Evolutionary conservation across 1,139 yeast genomes (phyloP).

Genomic region (Candida anutae): DNA sequence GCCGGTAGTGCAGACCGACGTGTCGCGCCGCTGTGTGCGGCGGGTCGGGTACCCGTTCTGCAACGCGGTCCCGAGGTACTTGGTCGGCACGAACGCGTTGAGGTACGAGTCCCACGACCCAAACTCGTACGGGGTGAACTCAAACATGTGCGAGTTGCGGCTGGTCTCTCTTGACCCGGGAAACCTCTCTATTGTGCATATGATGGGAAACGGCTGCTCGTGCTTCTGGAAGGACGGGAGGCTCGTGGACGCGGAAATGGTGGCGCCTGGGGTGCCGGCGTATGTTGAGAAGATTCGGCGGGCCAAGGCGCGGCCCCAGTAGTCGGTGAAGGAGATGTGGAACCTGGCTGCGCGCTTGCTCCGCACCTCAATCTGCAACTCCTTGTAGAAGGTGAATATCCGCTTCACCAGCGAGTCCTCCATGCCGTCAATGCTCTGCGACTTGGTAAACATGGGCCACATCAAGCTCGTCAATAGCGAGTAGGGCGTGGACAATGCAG

Average conservation of each 20-base stretch:
- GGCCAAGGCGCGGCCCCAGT: conserved; percentile 60
- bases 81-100: conserved; percentile 43
- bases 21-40: conserved; percentile 16
- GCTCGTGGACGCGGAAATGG: conserved; percentile 22
- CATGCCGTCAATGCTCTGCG: not conserved
- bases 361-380: conserved; percentile 45
- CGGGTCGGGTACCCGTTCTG: conserved; percentile 17
- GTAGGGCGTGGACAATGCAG: too few relatives aligned
- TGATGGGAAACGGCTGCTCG: conserved; percentile 37
- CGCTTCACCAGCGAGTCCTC: conserved; percentile 13
- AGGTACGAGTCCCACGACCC: conserved; percentile 58
- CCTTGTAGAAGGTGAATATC: conserved; percentile 38
- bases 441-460: conserved; percentile 2
- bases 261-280: conserved; percentile 29
- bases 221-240: conserved; percentile 20
- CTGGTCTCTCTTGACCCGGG: conserved; percentile 16
- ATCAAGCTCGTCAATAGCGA: conserved; percentile 1
- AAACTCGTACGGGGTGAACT: conserved; percentile 60
- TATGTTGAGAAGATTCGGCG: conserved; percentile 34
- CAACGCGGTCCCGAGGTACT: conserved; percentile 49
- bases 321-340: conserved; percentile 54
- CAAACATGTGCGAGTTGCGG: conserved; percentile 30
- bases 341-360: conserved; percentile 47
- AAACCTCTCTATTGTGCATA: conserved; percentile 27
- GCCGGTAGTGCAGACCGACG: conserved; percentile 41